Conservation (phyloP, 1,284 basidiomycete species). For the Ceratobasidium sp. region DNA sequence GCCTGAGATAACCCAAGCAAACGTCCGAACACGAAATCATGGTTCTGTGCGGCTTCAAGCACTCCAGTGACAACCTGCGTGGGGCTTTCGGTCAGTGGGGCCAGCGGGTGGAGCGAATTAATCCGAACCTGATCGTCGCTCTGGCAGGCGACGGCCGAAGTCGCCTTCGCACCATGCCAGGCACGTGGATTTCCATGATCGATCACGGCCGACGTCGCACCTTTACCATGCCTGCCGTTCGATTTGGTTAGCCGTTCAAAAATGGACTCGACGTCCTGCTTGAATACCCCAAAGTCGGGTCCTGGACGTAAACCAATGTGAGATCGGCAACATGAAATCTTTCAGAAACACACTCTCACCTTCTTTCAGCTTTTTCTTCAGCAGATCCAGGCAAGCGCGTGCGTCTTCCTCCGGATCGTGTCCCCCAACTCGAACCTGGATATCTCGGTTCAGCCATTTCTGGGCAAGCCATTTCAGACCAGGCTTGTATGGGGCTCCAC, state of each 20-base stretch:
- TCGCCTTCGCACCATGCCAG: constrained; percentile 81
- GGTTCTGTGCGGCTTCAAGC: constrained; percentile 63
- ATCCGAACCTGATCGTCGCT: constrained; percentile 68
- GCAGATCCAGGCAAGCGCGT: constrained; percentile 79
- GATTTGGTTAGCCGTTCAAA: constrained; percentile 80
- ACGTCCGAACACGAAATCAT: constrained; percentile 83
- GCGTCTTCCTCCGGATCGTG: constrained; percentile 95
- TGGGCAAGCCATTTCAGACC: constrained; percentile 91
- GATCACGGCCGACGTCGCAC: constrained; percentile 66
- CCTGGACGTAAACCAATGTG: constrained; percentile 51
- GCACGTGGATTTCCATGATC: constrained; percentile 83
- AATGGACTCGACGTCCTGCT: constrained; percentile 80
- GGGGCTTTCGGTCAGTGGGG: neutral
- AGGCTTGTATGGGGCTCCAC: constrained; percentile 88
- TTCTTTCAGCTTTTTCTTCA: constrained; percentile 79
- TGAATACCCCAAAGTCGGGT: constrained; percentile 84
- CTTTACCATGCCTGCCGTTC: constrained; percentile 41
- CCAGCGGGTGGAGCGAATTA: neutral
- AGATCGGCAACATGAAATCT: neutral
- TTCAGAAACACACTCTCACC: constrained; percentile 55
- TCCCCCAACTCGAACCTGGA: constrained; percentile 77
- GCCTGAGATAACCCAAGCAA: constrained; percentile 78
- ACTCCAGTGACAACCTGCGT: constrained; percentile 65
- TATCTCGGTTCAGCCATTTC: constrained; percentile 86
- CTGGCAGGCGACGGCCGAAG: constrained; percentile 72